phyloP scores from a whole-genome alignment of 495 filamentous ascomycete species.

The Saxophila tyrrhenica region DNA sequence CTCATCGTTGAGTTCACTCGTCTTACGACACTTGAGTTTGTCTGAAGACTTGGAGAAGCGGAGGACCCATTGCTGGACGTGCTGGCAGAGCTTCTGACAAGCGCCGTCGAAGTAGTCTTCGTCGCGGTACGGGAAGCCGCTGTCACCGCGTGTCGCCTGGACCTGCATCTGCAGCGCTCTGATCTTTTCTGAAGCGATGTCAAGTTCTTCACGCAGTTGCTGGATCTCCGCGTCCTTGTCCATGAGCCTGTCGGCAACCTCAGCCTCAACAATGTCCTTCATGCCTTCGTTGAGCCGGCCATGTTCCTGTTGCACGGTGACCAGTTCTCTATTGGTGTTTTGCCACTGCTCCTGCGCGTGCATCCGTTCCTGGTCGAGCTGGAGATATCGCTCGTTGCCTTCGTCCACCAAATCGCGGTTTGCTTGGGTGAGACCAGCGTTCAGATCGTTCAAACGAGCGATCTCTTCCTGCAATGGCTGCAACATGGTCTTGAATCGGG shows the following conservation, averaged over 20 bases:
- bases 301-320: slow-evolving; percentile 48
- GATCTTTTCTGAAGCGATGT: slow-evolving; percentile 65
- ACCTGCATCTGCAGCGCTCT: slow-evolving; percentile 74
- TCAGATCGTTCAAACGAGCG: slow-evolving; percentile 57
- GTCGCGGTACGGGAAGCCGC: slow-evolving; percentile 67
- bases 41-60: slow-evolving; percentile 96
- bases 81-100: slow-evolving; percentile 86
- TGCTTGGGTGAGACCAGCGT: slow-evolving; percentile 58
- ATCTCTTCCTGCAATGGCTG: slow-evolving; percentile 72
- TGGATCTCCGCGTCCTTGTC: slow-evolving; percentile 72
- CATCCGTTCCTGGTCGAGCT: slow-evolving; percentile 47
- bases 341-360: slow-evolving; percentile 40
- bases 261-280: slow-evolving; percentile 48
- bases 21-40: slow-evolving; percentile 66
- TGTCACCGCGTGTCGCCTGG: slow-evolving; percentile 47
- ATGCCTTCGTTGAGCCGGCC: slow-evolving; percentile 49
- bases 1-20: slow-evolving; percentile 72
- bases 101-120: slow-evolving; percentile 89
- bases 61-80: slow-evolving; percentile 90
- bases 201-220: slow-evolving; percentile 64
- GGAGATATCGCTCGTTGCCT: slow-evolving; percentile 51
- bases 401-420: slow-evolving; percentile 54
- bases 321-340: slow-evolving; percentile 45
- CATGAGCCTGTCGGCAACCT: slow-evolving; percentile 48
- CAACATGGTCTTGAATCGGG: slow-evolving; percentile 62